These are phyloP conservation scores for Hypoxylon lienhwacheense DNA, from an alignment of 495 filamentous ascomycete species.

Conservation along the genomic window DNA sequence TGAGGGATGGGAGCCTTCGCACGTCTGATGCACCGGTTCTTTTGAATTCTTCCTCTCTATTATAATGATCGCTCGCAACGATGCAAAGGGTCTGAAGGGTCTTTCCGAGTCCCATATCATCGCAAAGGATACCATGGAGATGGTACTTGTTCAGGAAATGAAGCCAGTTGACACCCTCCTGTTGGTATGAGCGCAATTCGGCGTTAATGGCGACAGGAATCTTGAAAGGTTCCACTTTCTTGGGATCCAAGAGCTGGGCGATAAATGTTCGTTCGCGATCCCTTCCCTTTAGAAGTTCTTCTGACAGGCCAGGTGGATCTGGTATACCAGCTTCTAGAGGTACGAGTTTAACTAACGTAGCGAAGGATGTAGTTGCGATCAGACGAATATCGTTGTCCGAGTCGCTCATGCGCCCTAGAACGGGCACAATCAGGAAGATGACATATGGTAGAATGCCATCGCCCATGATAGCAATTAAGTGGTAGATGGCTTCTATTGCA, in stretches of 20 bases:
- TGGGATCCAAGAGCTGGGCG: constrained; percentile 89
- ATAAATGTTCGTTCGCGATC: constrained; percentile 96
- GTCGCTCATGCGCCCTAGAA: constrained; percentile 98
- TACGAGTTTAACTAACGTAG: constrained; percentile 95
- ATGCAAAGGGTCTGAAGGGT: constrained; percentile 97
- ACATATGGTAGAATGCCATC: constrained; percentile 95
- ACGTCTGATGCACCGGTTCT: constrained; percentile 75
- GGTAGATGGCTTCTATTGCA: constrained; percentile 90
- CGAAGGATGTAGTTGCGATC: constrained; percentile 94
- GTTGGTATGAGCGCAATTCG: constrained; percentile 91
- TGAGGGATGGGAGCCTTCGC: constrained; percentile 82
- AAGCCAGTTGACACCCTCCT: constrained; percentile 99
- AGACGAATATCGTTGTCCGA: constrained; percentile 93
- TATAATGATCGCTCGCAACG: constrained; percentile 93
- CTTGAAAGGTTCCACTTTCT: constrained; percentile 91
- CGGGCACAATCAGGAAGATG: constrained; percentile 98
- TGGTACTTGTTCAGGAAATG: constrained; percentile 97
- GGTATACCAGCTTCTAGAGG: constrained; percentile 98
- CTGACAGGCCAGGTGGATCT: constrained; percentile 89
- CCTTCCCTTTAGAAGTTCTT: constrained; percentile 82
- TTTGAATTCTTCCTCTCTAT: constrained; percentile 85
- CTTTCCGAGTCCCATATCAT: constrained; percentile 99
- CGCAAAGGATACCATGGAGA: constrained; percentile 95
- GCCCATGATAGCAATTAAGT: constrained; percentile 97
- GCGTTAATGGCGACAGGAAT: constrained; percentile 97